Percentiles rank a stretch among this genome's conserved stretches.
phyloP scores from a whole-genome alignment of 2,329 filamentous ascomycete genomes.

The Gnomoniopsis sp. region DNA sequence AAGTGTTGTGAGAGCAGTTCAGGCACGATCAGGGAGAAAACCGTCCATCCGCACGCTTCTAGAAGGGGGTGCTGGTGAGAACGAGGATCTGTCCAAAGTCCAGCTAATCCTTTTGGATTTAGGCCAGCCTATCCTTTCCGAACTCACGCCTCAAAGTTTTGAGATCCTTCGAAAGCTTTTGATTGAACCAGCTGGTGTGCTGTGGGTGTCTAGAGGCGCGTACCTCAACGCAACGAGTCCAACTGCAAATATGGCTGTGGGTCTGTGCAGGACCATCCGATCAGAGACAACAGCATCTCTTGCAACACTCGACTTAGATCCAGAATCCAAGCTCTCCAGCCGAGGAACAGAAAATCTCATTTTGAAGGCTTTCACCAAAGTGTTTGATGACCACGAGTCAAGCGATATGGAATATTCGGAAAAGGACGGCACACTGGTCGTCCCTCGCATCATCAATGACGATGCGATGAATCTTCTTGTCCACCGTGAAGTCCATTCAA shows the following conservation, averaged over 20 bases:
- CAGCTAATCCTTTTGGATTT: constrained; percentile 26
- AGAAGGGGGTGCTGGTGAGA: constrained; percentile 6
- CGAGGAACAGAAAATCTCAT: constrained; percentile 19
- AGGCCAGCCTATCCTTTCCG: constrained; percentile 19
- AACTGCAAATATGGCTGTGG: constrained; percentile 23
- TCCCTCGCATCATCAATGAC: constrained; percentile 24
- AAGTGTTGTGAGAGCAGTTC: background rate
- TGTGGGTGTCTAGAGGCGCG: constrained; percentile 35
- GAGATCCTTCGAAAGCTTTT: constrained; percentile 22
- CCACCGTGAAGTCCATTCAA: constrained; percentile 19
- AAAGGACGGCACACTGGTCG: constrained; percentile 21
- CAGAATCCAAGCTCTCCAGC: constrained; percentile 16
- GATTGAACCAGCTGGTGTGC: constrained; percentile 24
- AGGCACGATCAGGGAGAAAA: background rate
- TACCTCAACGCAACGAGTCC: constrained; percentile 28
- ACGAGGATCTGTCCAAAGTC: constrained; percentile 4
- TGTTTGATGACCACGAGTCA: constrained; percentile 13
- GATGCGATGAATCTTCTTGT: constrained; percentile 23
- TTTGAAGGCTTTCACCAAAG: constrained; percentile 18
- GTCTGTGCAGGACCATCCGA: constrained; percentile 25
- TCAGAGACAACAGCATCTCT: constrained; percentile 22
- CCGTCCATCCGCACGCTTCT: constrained; percentile 17
- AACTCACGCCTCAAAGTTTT: constrained; percentile 17
- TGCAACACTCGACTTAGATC: constrained; percentile 24
- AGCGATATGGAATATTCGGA: constrained; percentile 28